These are phyloP conservation scores for Lactuca saligna DNA, from an alignment of 129 eudicot species.

Conservation along the genomic window DNA sequence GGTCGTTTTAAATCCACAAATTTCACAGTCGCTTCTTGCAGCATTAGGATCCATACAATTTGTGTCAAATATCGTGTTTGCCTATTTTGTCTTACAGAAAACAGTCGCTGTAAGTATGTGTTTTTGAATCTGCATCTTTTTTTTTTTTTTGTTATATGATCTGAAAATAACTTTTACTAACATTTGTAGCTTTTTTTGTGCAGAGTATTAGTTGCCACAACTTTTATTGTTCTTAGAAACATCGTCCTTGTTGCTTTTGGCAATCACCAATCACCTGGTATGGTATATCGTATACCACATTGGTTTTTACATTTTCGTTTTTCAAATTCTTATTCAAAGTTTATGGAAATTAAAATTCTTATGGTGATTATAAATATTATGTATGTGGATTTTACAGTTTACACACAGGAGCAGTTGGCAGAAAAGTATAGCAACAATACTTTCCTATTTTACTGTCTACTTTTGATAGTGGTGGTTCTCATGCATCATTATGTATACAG, in stretches of 20 bases:
- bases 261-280: conserved; percentile 98
- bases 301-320: neutral
- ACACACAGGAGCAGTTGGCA: conserved; percentile 89
- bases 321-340: neutral
- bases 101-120: no score
- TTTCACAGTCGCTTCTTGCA: no score
- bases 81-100: no score
- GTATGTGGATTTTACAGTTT: conserved; percentile 50
- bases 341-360: neutral
- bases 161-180: neutral
- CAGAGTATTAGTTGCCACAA: conserved; percentile 90
- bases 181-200: conserved; percentile 21
- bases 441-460: conserved; percentile 78
- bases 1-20: no score
- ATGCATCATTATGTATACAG: conserved; percentile 79
- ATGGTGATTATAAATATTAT: neutral
- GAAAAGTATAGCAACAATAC: conserved; percentile 88
- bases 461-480: conserved; percentile 63
- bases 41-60: no score
- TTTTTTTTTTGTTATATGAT: conserved; percentile 1
- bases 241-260: conserved; percentile 94
- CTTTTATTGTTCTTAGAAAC: conserved; percentile 91
- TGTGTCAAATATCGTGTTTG: no score
- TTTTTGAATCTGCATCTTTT: no score
- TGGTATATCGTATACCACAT: neutral